phyloP scores from a whole-genome alignment of 352 stramenopile genomes.

The Elongisporangium anandrum region DNA sequence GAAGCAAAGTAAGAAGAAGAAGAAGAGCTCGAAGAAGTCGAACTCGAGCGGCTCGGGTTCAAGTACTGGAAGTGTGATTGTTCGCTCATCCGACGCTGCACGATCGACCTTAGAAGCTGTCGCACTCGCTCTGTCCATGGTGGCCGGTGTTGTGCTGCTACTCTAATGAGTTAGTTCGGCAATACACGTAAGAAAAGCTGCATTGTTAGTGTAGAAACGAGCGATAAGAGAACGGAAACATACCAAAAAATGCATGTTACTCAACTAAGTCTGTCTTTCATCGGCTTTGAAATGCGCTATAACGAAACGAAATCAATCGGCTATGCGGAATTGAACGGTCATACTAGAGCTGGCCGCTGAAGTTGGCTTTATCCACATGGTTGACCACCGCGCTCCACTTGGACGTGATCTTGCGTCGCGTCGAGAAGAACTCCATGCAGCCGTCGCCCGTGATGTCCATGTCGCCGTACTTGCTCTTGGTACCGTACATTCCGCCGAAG shows the following conservation, averaged over 20 bases:
- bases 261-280: too few species aligned
- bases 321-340: too few species aligned
- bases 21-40: constrained; percentile 14
- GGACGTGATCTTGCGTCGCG: constrained; percentile 95
- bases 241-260: too few species aligned
- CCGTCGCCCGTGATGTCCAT: constrained; percentile 98
- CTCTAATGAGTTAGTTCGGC: constrained; percentile 1
- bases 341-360: constrained; percentile 58
- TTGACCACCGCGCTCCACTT: constrained; percentile 85
- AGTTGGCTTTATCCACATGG: constrained; percentile 56
- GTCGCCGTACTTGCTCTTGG: constrained; percentile 96
- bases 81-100: too few species aligned
- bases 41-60: constrained; percentile 1
- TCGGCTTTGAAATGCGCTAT: too few species aligned
- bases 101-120: constrained; percentile 1
- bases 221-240: too few species aligned
- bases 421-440: constrained; percentile 97
- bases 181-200: too few species aligned
- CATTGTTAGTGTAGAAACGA: too few species aligned
- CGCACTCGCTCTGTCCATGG: constrained; percentile 6
- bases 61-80: too few species aligned
- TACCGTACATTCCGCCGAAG: constrained; percentile 97
- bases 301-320: background rate
- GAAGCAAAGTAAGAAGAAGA: constrained; percentile 40
- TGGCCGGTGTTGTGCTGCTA: constrained; percentile 1